These are phyloP conservation scores for Picochlorum sp. DNA, from an alignment of 139 green algal species.

Conservation along the genomic window DNA sequence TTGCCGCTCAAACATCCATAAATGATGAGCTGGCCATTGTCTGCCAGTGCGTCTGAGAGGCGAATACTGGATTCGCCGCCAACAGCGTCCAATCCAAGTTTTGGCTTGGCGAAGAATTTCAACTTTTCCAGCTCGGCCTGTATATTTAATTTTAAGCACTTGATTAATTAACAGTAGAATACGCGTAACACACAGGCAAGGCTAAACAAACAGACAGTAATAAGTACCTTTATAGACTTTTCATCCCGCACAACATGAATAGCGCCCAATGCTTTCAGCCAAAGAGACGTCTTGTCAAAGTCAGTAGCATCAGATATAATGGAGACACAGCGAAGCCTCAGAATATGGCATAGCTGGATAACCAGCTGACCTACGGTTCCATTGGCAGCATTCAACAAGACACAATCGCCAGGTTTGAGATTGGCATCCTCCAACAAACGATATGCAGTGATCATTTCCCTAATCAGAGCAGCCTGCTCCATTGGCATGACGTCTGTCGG, in stretches of 20 bases:
- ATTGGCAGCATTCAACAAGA: conserved; percentile 83
- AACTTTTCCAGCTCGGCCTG: conserved; percentile 53
- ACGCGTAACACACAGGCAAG: not conserved
- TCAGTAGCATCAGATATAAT: conserved; percentile 19
- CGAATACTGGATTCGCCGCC: conserved; percentile 52
- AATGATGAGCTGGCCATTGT: conserved; percentile 50
- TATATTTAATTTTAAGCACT: too few species aligned
- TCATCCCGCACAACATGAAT: conserved; percentile 53
- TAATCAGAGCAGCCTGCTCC: conserved; percentile 46
- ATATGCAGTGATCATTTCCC: conserved; percentile 75
- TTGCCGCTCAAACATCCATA: conserved; percentile 69
- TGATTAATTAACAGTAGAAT: not conserved
- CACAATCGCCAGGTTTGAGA: conserved; percentile 72
- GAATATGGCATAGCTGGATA: conserved; percentile 70
- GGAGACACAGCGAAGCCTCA: conserved; percentile 54
- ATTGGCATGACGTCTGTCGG: conserved; percentile 31
- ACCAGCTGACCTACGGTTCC: conserved; percentile 64
- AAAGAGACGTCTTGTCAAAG: conserved; percentile 24
- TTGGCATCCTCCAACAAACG: conserved; percentile 65
- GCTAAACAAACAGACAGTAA: too few species aligned
- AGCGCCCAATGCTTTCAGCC: conserved; percentile 57
- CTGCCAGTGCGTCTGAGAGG: conserved; percentile 48
- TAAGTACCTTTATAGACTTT: conserved; percentile 47
- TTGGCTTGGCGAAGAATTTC: conserved; percentile 71
- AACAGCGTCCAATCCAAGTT: conserved; percentile 71